These are phyloP conservation scores for Phytopythium delawarense DNA, from an alignment of 352 stramenopile species.

Conservation along the genomic window DNA sequence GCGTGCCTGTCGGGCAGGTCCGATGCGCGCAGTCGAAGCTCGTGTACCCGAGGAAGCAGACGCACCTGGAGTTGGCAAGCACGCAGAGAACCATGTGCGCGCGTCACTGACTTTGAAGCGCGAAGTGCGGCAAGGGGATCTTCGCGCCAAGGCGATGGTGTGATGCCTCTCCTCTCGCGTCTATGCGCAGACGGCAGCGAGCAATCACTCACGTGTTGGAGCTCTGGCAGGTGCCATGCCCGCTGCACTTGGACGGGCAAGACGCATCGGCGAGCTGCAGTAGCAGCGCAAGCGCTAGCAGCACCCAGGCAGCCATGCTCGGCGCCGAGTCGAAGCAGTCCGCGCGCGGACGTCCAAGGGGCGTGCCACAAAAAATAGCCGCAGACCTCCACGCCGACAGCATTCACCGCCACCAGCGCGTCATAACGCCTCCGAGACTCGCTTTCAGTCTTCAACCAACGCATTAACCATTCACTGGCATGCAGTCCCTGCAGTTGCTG, in stretches of 20 bases:
- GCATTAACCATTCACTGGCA: not conserved
- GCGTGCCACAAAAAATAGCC: not conserved
- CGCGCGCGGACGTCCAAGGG: not conserved
- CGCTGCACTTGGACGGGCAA: constrained; percentile 65
- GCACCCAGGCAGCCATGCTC: not conserved
- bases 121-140: constrained; percentile 6
- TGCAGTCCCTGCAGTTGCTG: not conserved
- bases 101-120: not conserved
- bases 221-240: constrained; percentile 47
- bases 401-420: not conserved
- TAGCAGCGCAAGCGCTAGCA: constrained; percentile 9
- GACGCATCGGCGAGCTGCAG: constrained; percentile 11
- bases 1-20: constrained; percentile 61
- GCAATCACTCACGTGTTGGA: constrained; percentile 44
- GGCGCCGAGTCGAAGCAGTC: not conserved
- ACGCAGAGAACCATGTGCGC: not conserved
- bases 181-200: not conserved
- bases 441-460: not conserved
- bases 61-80: constrained; percentile 41
- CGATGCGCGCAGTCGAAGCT: constrained; percentile 85
- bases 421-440: not conserved
- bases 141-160: not conserved
- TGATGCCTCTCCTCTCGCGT: not conserved
- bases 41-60: constrained; percentile 80
- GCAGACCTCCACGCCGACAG: not conserved